Base-by-base conservation (phyloP, 805 yeast species). In the Wickerhamomyces rabaulensis region DNA sequence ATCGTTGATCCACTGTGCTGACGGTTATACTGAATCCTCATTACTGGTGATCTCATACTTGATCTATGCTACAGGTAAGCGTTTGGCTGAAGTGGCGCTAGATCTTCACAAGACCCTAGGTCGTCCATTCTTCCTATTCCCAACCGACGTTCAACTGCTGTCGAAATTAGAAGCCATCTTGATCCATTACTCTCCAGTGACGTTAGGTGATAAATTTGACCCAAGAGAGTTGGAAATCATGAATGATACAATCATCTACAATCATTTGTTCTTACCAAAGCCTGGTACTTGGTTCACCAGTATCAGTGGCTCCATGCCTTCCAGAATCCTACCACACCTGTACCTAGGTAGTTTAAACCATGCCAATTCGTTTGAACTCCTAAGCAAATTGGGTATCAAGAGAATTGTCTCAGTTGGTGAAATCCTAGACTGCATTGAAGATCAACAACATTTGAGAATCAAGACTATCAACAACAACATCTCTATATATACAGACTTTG, bases 1-100 rank as follows among this genome's bases (percentile, higher is more conserved):
- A 3, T 68, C 80, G 0, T 70, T 91, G 49, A 68, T 91, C 9
- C 84, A 80, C 60, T 89, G 96, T 58, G 78, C 87, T 2, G 97
- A 92, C 65, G 98, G 98, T 0, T 92, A 91, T 64, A 88, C 97
- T 0, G 97, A 90, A 60, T 84, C 91, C 43, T 80, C 96, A 6
- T 71, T 92, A n/a, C 64, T 91, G 36, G 77, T 80, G 0, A 67
- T 88, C 31, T 77, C 90, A 46, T 91, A 78, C 56, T 54, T 85
- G 47, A 84, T 92, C 48, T 92, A 84, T 64, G 63, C 87, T 2
- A 76, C 82, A 45, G 79, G 84, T 36, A 58, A 79, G 17, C 53
- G 76, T 0, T 64, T 87, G 12, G 81, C 84, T 23, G 82, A 84
- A 36, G 91, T 90, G 1, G 70, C 85, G 50, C 57, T 84, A 17